Evolutionary conservation across 2,329 filamentous ascomycete species (phyloP).

Genomic region (Colletotrichum eremochloae): DNA sequence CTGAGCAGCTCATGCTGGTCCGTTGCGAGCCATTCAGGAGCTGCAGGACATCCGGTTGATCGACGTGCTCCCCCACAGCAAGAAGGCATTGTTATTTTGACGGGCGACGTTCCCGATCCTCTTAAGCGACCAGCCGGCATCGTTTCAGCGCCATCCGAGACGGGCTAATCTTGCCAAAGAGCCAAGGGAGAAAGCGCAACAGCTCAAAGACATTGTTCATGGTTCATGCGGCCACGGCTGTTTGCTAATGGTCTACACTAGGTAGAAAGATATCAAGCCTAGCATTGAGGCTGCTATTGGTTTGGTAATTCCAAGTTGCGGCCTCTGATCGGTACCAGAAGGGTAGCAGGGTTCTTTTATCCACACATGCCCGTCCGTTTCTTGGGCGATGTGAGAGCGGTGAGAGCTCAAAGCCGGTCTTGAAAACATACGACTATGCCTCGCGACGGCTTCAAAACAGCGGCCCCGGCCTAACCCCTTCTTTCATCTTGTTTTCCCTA

Average conservation of each 20-base stretch:
- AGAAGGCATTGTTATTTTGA: not conserved
- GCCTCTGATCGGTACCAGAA: not conserved
- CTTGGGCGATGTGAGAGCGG: not conserved
- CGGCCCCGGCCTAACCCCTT: conserved; percentile 5
- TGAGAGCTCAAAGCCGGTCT: not conserved
- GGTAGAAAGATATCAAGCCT: not conserved
- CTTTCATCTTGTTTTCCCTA: conserved; percentile 9
- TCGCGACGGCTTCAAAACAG: conserved; percentile 4
- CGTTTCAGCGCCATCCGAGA: conserved; percentile 34
- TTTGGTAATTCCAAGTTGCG: not conserved
- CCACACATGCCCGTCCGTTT: too few relatives aligned
- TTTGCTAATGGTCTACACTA: conserved; percentile 5
- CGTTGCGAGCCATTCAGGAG: not conserved
- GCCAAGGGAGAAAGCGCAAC: conserved; percentile 7
- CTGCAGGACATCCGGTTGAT: not conserved
- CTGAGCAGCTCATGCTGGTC: not conserved
- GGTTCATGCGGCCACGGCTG: not conserved
- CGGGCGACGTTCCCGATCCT: not conserved
- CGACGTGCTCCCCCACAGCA: not conserved
- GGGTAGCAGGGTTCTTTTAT: not conserved
- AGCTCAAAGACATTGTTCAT: conserved; percentile 12
- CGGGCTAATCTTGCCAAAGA: conserved; percentile 18
- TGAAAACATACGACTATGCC: conserved; percentile 5
- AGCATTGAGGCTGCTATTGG: conserved; percentile 9
- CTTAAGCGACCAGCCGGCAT: conserved; percentile 8